Percentiles rank a stretch among this genome's conserved stretches.
Evolutionary conservation across 2,329 filamentous ascomycete species (phyloP).

Genomic region (Huntiella bhutanensis): DNA sequence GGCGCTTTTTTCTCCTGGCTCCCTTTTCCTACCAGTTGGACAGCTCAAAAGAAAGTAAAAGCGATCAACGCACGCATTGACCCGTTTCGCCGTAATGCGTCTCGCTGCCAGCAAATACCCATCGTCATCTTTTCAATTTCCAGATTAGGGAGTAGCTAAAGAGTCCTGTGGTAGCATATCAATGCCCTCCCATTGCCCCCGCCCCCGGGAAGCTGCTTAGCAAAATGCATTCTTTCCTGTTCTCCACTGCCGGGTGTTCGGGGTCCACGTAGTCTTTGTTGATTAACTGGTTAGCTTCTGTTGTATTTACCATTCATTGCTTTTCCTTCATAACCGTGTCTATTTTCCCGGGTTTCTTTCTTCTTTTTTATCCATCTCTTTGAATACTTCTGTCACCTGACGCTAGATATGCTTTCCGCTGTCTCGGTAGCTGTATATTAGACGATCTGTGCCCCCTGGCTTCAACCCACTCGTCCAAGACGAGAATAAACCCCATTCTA

Average conservation of each 20-base stretch:
- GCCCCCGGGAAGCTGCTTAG: too few species aligned
- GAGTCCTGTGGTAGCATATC: too few species aligned
- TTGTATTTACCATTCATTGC: slow-evolving; percentile 6
- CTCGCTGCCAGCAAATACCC: background rate
- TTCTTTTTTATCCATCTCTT: slow-evolving; percentile 4
- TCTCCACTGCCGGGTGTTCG: too few species aligned
- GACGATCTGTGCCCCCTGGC: slow-evolving; percentile 1
- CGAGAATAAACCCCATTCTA: background rate
- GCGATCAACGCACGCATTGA: too few species aligned
- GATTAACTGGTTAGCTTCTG: background rate
- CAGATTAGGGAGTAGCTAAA: too few species aligned
- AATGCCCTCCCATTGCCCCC: too few species aligned
- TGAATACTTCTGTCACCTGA: background rate
- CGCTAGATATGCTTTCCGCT: background rate
- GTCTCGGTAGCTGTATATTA: background rate
- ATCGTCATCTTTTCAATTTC: too few species aligned
- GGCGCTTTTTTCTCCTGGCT: too few species aligned
- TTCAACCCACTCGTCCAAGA: background rate
- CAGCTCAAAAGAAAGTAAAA: too few species aligned
- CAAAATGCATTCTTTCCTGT: too few species aligned
- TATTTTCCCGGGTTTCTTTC: slow-evolving; percentile 1
- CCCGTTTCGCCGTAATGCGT: background rate
- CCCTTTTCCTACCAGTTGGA: too few species aligned
- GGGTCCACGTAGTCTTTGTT: too few species aligned
- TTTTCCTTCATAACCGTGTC: slow-evolving; percentile 1